Conservation (phyloP, 306 rosid genomes). For the Prunus persica region Prunus_persica_NCBIv2 NC_034012.1:21341001-21341500, state of each 20-base stretch:
- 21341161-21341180: background rate
- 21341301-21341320: background rate
- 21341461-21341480: too few relatives aligned
- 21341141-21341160: background rate
- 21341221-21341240: background rate
- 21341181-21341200: background rate
- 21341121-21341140: background rate
- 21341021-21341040: background rate
- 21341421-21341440: background rate
- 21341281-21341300: background rate
- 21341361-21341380: background rate
- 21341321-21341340: background rate
- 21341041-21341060: background rate
- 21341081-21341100: background rate
- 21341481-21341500: too few relatives aligned
- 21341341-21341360: background rate
- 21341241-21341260: background rate
- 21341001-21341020: too few relatives aligned
- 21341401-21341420: conserved; percentile 6
- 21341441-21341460: conserved; percentile 1
- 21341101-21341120: background rate
- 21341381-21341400: background rate
- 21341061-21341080: background rate
- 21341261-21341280: background rate
- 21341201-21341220: background rate